Base-by-base conservation (phyloP, 306 rosid genomes). In the Glycine tomentella region DNA sequence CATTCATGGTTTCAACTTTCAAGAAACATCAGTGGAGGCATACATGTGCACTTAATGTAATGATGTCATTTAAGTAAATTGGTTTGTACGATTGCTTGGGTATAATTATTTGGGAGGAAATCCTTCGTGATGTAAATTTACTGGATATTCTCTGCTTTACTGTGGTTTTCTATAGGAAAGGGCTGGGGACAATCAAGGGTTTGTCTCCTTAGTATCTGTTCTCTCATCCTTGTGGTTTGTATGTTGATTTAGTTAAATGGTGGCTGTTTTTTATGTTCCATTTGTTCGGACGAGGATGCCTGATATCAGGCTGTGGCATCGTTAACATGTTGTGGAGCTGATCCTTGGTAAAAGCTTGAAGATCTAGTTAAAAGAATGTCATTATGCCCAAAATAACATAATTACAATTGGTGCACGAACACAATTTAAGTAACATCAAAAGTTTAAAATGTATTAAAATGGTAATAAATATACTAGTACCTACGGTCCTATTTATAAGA, bases 31-130 rank as follows among this genome's bases (percentile, higher is more conserved):
- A 5, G 67, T 55, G 66, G 15, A 16, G 68, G 75, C 44, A 55
- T 67, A 53, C 48, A 67, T 36, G 70, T 53, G 66, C 40, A 69
- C 57, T 31, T 58, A 3, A 56, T 69, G 86, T 85, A 76, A 77
- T 74, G 69, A 74, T 44, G 77, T 44, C 68, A 44, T 36, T 65
- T 52, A 71, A 45, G 58, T 61, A 59, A 25, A 20, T 45, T 71
- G 75, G 59, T 71, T 63, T 50, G 25, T 80, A 64, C 65, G 51
- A 84, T 74, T 87, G 87, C 72, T 76, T 50, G 49, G 14, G 84
- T 63, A 63, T 79, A 84, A 81, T 74, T 86, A 55, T 81, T 89
- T 81, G 91, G 87, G 79, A 76, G 90, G 91, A 78, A 84, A 82
- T 11, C 82, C 72, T 87, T 84, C 87, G 62, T 68, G 53, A 36